Conservation (phyloP, 2,329 filamentous ascomycete genomes). For the Aspergillus sp. region DNA sequence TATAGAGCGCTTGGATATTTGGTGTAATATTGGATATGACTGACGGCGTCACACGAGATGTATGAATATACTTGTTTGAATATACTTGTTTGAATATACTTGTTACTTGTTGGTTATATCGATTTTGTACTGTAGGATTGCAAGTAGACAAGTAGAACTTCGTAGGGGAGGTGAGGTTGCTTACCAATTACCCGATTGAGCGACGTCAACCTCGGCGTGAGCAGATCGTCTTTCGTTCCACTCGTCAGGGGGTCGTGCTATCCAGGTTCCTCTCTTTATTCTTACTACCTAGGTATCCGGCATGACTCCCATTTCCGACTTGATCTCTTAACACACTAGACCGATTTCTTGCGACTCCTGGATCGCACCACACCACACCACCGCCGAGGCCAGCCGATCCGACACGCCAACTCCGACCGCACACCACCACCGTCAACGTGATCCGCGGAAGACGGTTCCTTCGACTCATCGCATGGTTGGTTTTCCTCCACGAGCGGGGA, state of each 20-base stretch:
- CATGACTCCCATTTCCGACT: neutral
- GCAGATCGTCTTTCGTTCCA: neutral
- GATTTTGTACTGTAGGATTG: neutral
- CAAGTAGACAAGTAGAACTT: too few relatives aligned
- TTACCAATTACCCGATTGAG: slow-evolving; percentile 16
- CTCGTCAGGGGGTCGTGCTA: neutral
- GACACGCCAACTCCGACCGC: neutral
- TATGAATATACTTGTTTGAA: slow-evolving; percentile 2
- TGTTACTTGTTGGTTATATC: neutral
- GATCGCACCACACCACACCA: neutral
- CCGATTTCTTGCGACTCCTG: neutral
- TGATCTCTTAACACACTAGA: neutral
- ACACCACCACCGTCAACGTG: neutral
- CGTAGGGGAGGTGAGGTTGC: slow-evolving; percentile 5
- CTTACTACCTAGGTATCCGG: too few relatives aligned
- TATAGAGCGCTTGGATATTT: neutral
- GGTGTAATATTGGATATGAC: neutral
- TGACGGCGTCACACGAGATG: neutral
- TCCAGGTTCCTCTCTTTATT: neutral
- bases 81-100: too few relatives aligned
- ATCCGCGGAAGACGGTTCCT: neutral
- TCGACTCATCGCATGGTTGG: neutral
- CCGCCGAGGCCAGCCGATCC: neutral
- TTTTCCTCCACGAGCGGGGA: neutral
- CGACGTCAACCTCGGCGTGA: neutral